Base-by-base conservation (phyloP, 2,329 filamentous ascomycete genomes). In the Plectosphaerella sp. region DNA sequence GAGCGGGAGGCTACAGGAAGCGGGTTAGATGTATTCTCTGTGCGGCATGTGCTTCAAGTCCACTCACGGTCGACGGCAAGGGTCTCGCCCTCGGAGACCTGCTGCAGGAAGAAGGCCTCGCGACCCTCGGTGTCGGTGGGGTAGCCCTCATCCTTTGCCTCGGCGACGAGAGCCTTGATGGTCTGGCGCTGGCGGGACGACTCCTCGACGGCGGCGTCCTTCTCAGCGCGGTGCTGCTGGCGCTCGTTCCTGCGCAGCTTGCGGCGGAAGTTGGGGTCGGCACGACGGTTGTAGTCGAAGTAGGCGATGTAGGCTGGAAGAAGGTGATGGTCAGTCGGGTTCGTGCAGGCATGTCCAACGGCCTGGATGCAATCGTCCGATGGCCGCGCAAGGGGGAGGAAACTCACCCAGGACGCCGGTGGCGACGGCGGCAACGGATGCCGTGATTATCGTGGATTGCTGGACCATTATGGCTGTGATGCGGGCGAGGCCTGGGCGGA, bases 101-200 rank as follows among this genome's bases (percentile, higher is more conserved):
- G 91, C 69, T 91, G 86, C 84, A 97, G 96, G 75, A 99, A 99
- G 78, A 90, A 99, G 56, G 85, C 83, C 78, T 99, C 94, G 69
- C 90, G 91, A 77, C 96, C 91, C 70, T 97, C 93, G 36, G 93
- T 84, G 64, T 91, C 90, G 43, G 81, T 79, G 47, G 94, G 94
- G 80, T 96, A 97, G 52, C 93, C 94, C 71, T 96, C 91, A 53
- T 89, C 88, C 75, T 91, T 89, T 62, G 92, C 91, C 62, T 88
- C 82, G 62, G 91, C 84, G 47, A 97, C 88, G 49, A 83, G 84
- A 52, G 73, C 72, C 72, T 87, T 87, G 74, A 99, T 89, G 62
- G 79, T 76, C 69, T 89, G 80, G 66, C 86, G 84, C 75, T 89
- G 87, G 69, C 79, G 77, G 61, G 80, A 78, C 57, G 79, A 79